These are phyloP conservation scores for Echinosophora koreensis DNA, from an alignment of 306 rosid genomes.

Conservation along the genomic window DNA sequence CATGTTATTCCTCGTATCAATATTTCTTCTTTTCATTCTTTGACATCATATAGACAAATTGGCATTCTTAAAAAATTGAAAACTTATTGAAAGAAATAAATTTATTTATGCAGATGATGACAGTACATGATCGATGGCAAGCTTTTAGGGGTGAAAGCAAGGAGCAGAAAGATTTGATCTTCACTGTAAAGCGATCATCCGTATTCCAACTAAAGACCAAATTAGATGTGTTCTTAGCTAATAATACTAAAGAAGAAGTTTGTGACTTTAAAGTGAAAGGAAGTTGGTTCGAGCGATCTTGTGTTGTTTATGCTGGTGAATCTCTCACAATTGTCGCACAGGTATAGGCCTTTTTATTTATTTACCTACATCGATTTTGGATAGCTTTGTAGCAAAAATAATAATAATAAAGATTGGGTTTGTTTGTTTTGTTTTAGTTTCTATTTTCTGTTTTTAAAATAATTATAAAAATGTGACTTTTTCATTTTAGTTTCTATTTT, in stretches of 20 bases:
- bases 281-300: slow-evolving; percentile 63
- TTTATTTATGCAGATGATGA: slow-evolving; percentile 41
- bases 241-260: slow-evolving; percentile 53
- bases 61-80: not conserved
- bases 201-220: slow-evolving; percentile 60
- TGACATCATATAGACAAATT: not conserved
- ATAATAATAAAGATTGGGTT: too few species aligned
- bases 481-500: too few species aligned
- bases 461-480: too few species aligned
- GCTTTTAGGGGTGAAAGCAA: slow-evolving; percentile 51
- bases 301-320: slow-evolving; percentile 61
- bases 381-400: too few species aligned
- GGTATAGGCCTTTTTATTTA: slow-evolving; percentile 12
- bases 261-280: slow-evolving; percentile 68
- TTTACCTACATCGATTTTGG: too few species aligned
- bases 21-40: not conserved
- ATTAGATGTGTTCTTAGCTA: slow-evolving; percentile 69
- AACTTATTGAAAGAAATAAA: not conserved
- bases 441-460: not conserved
- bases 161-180: slow-evolving; percentile 44
- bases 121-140: slow-evolving; percentile 53
- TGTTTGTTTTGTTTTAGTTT: not conserved
- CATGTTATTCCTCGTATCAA: not conserved
- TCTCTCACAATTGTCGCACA: slow-evolving; percentile 52
- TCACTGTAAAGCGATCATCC: slow-evolving; percentile 53